A percentile compares a stretch with the other conserved stretches of the same genome.
These are phyloP conservation scores for Straminergon stramineum DNA, from an alignment of 225 moss, liverwort and hornwort genomes.

Conservation along the genomic window DNA sequence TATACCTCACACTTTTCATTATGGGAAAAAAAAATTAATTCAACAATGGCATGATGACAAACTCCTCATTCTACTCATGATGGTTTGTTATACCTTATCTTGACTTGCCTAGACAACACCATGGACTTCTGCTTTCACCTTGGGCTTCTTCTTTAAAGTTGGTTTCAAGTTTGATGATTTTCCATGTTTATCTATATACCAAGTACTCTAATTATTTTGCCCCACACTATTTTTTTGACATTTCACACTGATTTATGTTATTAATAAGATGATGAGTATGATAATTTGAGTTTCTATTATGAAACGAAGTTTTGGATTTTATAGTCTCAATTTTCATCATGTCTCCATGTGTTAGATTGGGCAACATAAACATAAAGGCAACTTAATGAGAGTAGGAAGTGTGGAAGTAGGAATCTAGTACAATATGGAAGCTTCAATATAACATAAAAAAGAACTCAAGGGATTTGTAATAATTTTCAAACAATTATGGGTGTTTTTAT, in stretches of 20 bases:
- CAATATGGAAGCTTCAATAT: fast-evolving
- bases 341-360: not conserved
- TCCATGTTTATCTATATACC: fast-evolving
- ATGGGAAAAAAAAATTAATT: too few species aligned
- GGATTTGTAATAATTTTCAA: too few species aligned
- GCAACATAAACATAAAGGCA: not conserved
- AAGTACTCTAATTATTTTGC: not conserved
- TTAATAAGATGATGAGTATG: not conserved
- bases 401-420: not conserved
- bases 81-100: not conserved
- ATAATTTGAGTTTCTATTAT: not conserved
- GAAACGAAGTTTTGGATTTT: not conserved
- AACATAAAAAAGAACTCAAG: not conserved
- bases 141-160: not conserved
- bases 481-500: too few species aligned
- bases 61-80: too few species aligned
- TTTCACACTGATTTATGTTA: not conserved
- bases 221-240: not conserved
- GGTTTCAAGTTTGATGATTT: not conserved
- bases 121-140: not conserved
- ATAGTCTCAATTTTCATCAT: not conserved
- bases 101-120: fast-evolving
- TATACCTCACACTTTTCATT: too few species aligned
- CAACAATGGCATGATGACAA: too few species aligned
- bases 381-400: not conserved